Evolutionary conservation across 2,329 filamentous ascomycete species (phyloP).

Genomic region (Hypoxylon sp.): DNA sequence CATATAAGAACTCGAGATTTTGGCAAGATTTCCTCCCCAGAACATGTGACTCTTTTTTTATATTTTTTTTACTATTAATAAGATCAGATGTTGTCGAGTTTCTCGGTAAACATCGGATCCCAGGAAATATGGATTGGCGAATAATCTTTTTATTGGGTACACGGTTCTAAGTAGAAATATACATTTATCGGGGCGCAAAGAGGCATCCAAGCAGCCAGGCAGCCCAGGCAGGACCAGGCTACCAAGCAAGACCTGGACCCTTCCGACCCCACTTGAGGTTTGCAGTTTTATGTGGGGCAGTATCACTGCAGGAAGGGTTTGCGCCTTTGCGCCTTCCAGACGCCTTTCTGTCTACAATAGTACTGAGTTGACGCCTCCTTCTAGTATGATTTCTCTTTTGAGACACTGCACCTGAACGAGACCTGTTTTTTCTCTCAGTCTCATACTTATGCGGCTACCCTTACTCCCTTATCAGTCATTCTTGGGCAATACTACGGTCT

Average conservation of each 20-base stretch:
- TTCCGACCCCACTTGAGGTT: constrained; percentile 6
- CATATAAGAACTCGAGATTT: not conserved
- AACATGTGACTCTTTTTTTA: not conserved
- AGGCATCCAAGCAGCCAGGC: not conserved
- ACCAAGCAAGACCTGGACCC: constrained; percentile 2
- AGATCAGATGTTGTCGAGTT: not conserved
- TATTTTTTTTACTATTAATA: not conserved
- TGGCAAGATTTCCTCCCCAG: not conserved
- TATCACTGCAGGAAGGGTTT: constrained; percentile 15
- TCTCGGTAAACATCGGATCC: not conserved
- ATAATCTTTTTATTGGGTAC: not conserved
- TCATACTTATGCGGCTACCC: no score
- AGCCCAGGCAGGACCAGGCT: no score
- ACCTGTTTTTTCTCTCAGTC: no score
- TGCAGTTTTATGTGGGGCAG: constrained; percentile 14
- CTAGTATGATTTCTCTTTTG: no score
- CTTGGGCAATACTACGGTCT: no score
- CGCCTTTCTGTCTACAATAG: constrained; percentile 20
- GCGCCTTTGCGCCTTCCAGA: constrained; percentile 30
- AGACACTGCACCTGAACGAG: no score
- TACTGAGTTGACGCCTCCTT: not conserved
- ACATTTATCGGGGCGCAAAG: constrained; percentile 1
- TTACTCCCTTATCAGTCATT: no score
- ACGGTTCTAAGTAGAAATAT: not conserved
- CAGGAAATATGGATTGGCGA: not conserved